These are phyloP conservation scores for Vigna angularis DNA, from an alignment of 306 rosid genomes.

Conservation along the genomic window DNA sequence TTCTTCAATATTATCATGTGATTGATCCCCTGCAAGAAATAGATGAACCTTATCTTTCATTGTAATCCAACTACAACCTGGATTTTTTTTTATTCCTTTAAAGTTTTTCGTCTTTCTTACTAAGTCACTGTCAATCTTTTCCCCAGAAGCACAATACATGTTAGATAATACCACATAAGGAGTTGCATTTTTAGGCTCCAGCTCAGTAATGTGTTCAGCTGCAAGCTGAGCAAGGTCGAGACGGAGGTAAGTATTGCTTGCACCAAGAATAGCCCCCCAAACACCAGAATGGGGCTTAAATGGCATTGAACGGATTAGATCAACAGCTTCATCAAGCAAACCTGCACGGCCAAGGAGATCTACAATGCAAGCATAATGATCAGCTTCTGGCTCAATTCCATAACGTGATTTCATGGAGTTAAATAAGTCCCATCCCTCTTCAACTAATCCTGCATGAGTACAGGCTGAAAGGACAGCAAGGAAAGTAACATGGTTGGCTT, in stretches of 20 bases:
- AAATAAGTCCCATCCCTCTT: constrained; percentile 70
- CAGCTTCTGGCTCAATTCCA: constrained; percentile 66
- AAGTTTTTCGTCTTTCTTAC: constrained; percentile 55
- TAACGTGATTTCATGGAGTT: constrained; percentile 57
- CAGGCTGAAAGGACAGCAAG: constrained; percentile 88
- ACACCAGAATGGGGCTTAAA: constrained; percentile 75
- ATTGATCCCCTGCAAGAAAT: constrained; percentile 67
- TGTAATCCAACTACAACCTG: constrained; percentile 87
- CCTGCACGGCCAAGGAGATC: constrained; percentile 86
- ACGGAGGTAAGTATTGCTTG: constrained; percentile 66
- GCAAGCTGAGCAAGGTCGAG: constrained; percentile 84
- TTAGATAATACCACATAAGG: constrained; percentile 78
- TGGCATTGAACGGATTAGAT: constrained; percentile 69
- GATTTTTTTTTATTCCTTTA: constrained; percentile 69
- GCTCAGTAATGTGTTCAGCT: constrained; percentile 55
- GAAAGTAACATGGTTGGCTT: constrained; percentile 68
- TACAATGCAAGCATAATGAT: constrained; percentile 86
- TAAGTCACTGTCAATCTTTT: constrained; percentile 56
- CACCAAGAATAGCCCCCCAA: constrained; percentile 89
- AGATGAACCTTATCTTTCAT: constrained; percentile 62
- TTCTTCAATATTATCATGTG: constrained; percentile 51
- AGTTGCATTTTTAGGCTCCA: constrained; percentile 80
- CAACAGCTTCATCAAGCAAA: constrained; percentile 68
- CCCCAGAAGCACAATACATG: constrained; percentile 62
- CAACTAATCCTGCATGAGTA: constrained; percentile 75